Conservation (phyloP, 1,284 basidiomycete species). For the Trichosporon sp. region DNA sequence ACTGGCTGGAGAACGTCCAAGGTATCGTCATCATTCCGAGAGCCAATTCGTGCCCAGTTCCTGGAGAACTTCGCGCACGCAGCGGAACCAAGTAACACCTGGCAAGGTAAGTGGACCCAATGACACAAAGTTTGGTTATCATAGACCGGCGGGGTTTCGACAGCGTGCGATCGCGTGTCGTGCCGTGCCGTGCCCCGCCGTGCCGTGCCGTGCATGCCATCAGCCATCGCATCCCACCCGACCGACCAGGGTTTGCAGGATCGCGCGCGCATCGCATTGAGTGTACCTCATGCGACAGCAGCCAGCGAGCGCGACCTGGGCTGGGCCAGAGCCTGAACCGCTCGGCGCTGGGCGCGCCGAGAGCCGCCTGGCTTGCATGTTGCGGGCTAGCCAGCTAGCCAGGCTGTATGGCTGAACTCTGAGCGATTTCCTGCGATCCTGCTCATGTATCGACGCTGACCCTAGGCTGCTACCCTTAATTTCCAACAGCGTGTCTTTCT, state of each 20-base stretch:
- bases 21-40: conserved; percentile 2
- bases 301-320: too few relatives aligned
- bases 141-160: background rate
- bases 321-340: background rate
- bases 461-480: background rate
- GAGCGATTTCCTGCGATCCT: background rate
- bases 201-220: background rate
- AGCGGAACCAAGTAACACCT: conserved; percentile 3
- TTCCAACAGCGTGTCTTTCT: conserved; percentile 1
- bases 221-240: background rate
- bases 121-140: conserved; percentile 5
- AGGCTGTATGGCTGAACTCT: background rate
- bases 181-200: background rate
- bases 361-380: too few relatives aligned
- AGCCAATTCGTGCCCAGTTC: conserved; percentile 5
- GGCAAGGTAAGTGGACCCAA: background rate
- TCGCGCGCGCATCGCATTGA: background rate
- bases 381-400: background rate
- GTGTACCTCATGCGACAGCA: background rate
- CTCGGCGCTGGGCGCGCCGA: too few relatives aligned
- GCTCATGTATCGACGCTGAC: background rate
- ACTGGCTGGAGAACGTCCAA: background rate
- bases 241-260: background rate
- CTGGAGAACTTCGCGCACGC: background rate
- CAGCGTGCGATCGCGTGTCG: background rate